Base-by-base conservation (phyloP, 129 eudicot genomes). In the Lonicera japonica region DNA sequence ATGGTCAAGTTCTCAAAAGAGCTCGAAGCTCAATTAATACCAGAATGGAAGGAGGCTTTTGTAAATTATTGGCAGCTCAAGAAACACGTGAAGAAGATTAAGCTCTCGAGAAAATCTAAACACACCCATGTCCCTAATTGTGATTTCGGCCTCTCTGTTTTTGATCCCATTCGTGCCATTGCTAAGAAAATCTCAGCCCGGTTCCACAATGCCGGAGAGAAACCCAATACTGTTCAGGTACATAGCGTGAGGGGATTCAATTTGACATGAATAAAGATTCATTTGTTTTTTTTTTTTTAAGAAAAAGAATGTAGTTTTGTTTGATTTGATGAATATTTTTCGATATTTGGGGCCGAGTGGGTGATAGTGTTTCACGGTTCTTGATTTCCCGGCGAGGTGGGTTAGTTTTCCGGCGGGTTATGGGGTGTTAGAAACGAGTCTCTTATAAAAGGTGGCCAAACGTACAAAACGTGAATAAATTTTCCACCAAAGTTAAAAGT, bases 1-100 rank as follows among this genome's bases (percentile, higher is more conserved):
- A 91, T 91, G 98, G 98, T 91, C 64, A 91, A 91, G 83, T 91
- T 91, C 71, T 87, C 98, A 0, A 91, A 91, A 72, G 84, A 84
- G 78, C 95, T 91, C 0, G 95, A 91, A 80, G 98, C 98, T 19
- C 96, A 91, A 66, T 83, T 87, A n/a, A 91, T 91, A 16, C 96
- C 98, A 9, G 98, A 91, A 77, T 91, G 98, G 98, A 91, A 87
- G 48, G 96, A 87, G 58, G 94, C 89, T 34, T 91, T 91, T 60
- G 96, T 91, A 1, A 91, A 91, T 65, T 91, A 91, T 61, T 82
- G 95, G 98, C 84, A 70, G 56, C 95, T 91, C 43, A 91, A 91
- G 75, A 91, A 91, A 79, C 98, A 84, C 18, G 82, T 91, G 59
- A 91, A 91, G 72, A 91, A 80, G 75, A 79, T 91, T 25, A 91